Base-by-base conservation (phyloP, 2,329 filamentous ascomycete species). In the Kalmusia sp. region DNA sequence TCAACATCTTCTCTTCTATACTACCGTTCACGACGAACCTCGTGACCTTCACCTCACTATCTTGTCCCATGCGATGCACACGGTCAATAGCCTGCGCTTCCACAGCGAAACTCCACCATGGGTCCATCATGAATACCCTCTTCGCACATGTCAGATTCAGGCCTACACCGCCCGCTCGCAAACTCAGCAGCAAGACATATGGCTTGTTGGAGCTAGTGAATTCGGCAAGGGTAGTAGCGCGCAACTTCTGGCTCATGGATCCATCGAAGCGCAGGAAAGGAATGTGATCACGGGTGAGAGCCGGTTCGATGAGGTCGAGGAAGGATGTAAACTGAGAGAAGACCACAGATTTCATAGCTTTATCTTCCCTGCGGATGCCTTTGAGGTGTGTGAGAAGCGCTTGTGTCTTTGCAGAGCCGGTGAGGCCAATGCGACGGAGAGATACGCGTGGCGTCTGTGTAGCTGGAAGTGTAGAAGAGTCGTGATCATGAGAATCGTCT, bases 281-380 rank as follows among this genome's bases (percentile, higher is more conserved):
- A 67, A 99, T 90, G 33, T 89, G 87, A 12, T 87, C 86, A 35
- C 86, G 84, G 1, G 79, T 72, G 3, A 99, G 83, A 0, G 92
- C 91, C 0, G 92, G 90, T 60, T 92, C 89, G 58, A 99, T 96
- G 11, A 99, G 85, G 59, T 92, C 88, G 62, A 99, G 85, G 73
- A 98, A 99, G 0, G 93, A 96, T 0, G 95, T 99, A 74, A 99
- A 99, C 74, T 99, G 95, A 51, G 90, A 95, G 77, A 99, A 99
- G 27, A 99, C 88, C 19, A 98, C 93, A 1, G 90, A 92, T 76
- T 97, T 98, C 43, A 88, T 89, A 4, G 75, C 80, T 0, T 87
- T 84, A n/a, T 89, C 79, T 44, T 85, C 81, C 51, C 80, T 83
- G 8, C 89, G 86, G 6, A 96, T 76, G 1, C 80, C 77, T 35